Evolutionary conservation across 331 rosid species (phyloP), one percentile per base, ranked within the genome.

Genomic region (Dryas integrifolia): DNA sequence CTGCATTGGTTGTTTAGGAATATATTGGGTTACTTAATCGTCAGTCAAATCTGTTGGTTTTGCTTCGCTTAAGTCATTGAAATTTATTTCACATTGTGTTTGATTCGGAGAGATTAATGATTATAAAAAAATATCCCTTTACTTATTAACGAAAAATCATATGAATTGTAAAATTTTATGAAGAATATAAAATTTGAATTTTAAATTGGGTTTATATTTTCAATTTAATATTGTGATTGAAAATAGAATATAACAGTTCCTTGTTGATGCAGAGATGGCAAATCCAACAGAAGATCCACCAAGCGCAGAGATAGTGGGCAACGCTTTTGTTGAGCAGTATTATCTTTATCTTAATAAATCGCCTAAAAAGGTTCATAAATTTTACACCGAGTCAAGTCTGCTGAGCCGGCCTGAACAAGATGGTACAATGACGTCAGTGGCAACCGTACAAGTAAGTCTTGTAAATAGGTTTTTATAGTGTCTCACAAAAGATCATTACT

Each of bases 361-460:
- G 0, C 87, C 97, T 0, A 79, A 72, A 4, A 40, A 4, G n/a
- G 90, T 81, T 66, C 80, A 77, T 81, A 83, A 67, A 26, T 92
- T 92, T 76, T 92, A 87, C 49, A 67, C 74, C 0, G 91, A 88
- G 4, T 26, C 82, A 0, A 92, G 97, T 74, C 78, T 86, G 26
- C n/a, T 92, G 1, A 79, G 85, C 53, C 92, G 97, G 2, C 92
- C 92, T 52, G 89, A 85, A 56, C 76, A 66, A 15, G 90, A 89
- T 67, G 94, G 90, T 15, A 56, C 58, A 47, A 75, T 85, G 90
- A 61, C 81, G 13, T 11, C 70, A 5, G 86, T 81, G 61, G 76
- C 88, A 3, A 83, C 92, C 3, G 16, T 76, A 63, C 76, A 65
- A 3, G 97, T 92, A 85, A 72, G 90, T 15, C 1, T 16, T 67